Evolutionary conservation across 768 basidiomycete genomes (phyloP), one percentile per base, ranked within the genome.

Genomic region (Amanita jacksonii): DNA sequence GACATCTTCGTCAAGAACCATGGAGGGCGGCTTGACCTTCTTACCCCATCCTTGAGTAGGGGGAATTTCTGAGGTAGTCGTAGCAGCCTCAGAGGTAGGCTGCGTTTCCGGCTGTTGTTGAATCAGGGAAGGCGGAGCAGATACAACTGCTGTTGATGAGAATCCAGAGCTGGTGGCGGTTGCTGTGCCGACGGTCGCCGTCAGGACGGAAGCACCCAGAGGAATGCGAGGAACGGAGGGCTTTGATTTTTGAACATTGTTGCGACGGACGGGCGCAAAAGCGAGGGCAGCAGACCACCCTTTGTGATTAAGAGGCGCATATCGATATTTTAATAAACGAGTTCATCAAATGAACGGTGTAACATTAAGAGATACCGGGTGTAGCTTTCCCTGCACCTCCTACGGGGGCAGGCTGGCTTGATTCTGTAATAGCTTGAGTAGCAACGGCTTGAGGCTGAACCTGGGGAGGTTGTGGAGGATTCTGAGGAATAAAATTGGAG

Each of bases 221-320:
- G 84, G 81, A 4, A 81, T 61, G 12, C 81, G 69, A 2, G 66
- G 59, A 8, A 65, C 62, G 1, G 67, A 49, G 1, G 68, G 60
- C 59, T 87, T 89, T 28, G 73, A 47, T 56, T 86, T 90, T 49
- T 65, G 66, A 19, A 65, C 63, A 47, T 61, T 66, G 36, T 66
- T 68, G 51, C 86, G 73, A 41, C 86, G 78, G 42, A 87, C 70
- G 35, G 89, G 89, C 7, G 88, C 89, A 55, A 91, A 92, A 13
- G 86, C 89, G 51, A 91, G 82, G 10, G 87, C 76, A 50, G 88
- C 82, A 53, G 88, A 91, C 87, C 89, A 91, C 62, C 79, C 87
- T 89, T 73, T 51, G 55, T 50, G 43, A 41, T 35, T 40, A 35
- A 38, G 44, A 53, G 40, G 45, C 51, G 47, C 55, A 58, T 51